These are phyloP conservation scores for Diaporthe eres DNA, from an alignment of 2,329 filamentous ascomycete species.

Conservation along the genomic window DNA sequence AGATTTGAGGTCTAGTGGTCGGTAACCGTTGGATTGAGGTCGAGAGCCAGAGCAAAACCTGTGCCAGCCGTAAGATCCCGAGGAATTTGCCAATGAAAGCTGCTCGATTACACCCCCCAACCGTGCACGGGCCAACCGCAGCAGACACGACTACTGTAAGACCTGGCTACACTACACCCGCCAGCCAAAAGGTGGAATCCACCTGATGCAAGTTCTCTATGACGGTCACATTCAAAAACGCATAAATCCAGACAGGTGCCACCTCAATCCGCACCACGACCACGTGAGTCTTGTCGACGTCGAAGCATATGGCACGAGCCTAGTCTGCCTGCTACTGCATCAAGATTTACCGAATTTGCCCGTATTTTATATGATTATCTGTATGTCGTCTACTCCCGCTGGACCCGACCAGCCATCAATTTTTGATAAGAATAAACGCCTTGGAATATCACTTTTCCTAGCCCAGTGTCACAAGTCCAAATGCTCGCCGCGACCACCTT, in stretches of 20 bases:
- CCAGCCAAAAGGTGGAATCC: background rate
- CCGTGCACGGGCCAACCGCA: slow-evolving; percentile 26
- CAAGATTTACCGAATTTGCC: too few species aligned
- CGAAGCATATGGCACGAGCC: background rate
- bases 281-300: background rate
- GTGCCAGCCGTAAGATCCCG: slow-evolving; percentile 40
- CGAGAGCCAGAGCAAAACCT: slow-evolving; percentile 42
- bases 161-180: background rate
- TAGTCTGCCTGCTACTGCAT: background rate
- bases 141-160: slow-evolving; percentile 20
- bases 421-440: slow-evolving; percentile 32
- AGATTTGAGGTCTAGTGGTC: slow-evolving; percentile 46
- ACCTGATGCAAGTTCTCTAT: slow-evolving; percentile 9
- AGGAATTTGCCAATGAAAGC: slow-evolving; percentile 40
- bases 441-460: slow-evolving; percentile 6
- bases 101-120: slow-evolving; percentile 35
- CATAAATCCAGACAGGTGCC: background rate
- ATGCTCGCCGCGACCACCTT: background rate
- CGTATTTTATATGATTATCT: background rate
- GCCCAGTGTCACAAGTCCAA: background rate
- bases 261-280: background rate
- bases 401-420: background rate
- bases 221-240: slow-evolving; percentile 33
- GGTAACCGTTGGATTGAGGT: slow-evolving; percentile 43
- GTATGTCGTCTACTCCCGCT: background rate